Conservation (phyloP, 768 basidiomycete species). For the Trametes elegans region DNA sequence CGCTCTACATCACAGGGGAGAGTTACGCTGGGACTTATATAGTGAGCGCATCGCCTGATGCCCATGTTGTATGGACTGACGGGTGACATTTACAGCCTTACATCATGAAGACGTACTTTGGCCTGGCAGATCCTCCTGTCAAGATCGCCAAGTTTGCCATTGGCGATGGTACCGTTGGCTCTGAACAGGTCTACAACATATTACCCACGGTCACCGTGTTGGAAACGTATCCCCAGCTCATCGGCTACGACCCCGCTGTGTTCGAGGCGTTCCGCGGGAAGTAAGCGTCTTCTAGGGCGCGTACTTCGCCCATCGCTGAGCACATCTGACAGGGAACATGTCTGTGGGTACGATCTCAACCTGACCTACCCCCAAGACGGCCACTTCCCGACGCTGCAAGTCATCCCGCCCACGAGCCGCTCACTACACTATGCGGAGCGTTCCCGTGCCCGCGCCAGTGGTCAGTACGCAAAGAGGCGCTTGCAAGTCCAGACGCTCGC, state of each 20-base stretch:
- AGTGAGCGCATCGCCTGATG: slow-evolving; percentile 34
- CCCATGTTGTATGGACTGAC: too few species aligned
- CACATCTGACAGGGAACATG: slow-evolving; percentile 41
- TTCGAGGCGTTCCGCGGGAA: slow-evolving; percentile 67
- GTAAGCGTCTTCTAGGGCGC: slow-evolving; percentile 40
- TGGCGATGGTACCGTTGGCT: slow-evolving; percentile 62
- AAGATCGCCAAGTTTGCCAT: slow-evolving; percentile 67
- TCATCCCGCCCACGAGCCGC: neutral
- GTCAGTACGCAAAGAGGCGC: too few species aligned
- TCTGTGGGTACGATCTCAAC: slow-evolving; percentile 66
- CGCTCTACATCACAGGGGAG: slow-evolving; percentile 68
- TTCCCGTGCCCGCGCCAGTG: neutral
- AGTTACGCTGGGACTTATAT: slow-evolving; percentile 77
- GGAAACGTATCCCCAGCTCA: slow-evolving; percentile 72
- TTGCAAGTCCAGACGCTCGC: neutral
- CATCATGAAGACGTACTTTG: slow-evolving; percentile 71
- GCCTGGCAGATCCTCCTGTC: slow-evolving; percentile 60
- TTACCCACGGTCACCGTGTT: slow-evolving; percentile 58
- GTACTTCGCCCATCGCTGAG: too few species aligned
- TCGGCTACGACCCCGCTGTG: slow-evolving; percentile 64
- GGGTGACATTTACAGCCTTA: slow-evolving; percentile 57
- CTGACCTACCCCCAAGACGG: slow-evolving; percentile 66
- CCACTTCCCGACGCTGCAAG: slow-evolving; percentile 39
- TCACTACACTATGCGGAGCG: neutral
- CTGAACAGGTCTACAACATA: slow-evolving; percentile 48